phyloP scores from a whole-genome alignment of 2,329 filamentous ascomycete genomes.

The Ceratocystis diversiconidia region DNA sequence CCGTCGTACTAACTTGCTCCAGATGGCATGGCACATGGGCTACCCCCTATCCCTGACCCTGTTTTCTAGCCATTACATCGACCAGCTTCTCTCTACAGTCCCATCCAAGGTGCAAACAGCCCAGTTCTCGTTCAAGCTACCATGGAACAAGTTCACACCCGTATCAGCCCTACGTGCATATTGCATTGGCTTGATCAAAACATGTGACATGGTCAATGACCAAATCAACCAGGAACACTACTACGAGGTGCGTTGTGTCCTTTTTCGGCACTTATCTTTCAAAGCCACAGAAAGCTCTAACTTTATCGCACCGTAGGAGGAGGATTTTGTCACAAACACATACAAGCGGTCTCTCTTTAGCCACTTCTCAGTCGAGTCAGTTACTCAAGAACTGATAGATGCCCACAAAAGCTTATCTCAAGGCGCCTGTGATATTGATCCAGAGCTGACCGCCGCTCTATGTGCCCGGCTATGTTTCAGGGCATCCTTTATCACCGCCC shows the following conservation, averaged over 20 bases:
- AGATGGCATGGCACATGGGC: conserved; percentile 97
- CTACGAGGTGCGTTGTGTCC: conserved; percentile 55
- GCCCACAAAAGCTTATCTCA: conserved; percentile 32
- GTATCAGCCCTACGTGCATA: conserved; percentile 65
- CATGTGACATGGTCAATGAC: conserved; percentile 63
- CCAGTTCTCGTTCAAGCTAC: conserved; percentile 37
- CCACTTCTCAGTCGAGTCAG: conserved; percentile 41
- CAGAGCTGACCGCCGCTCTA: conserved; percentile 41
- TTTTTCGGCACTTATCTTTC: not conserved
- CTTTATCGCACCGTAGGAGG: conserved; percentile 46
- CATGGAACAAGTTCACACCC: conserved; percentile 31
- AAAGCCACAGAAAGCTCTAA: not conserved
- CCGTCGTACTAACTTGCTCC: conserved; percentile 11
- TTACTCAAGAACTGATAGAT: conserved; percentile 39
- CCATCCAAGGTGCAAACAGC: conserved; percentile 51
- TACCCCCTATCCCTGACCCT: conserved; percentile 89
- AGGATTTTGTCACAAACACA: conserved; percentile 89
- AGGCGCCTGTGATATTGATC: conserved; percentile 12
- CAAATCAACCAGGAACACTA: conserved; percentile 72
- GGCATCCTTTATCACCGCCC: conserved; percentile 43
- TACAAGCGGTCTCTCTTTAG: conserved; percentile 69
- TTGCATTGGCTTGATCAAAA: conserved; percentile 71
- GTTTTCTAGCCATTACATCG: conserved; percentile 83
- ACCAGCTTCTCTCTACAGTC: conserved; percentile 60
- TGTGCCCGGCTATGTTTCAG: conserved; percentile 52